Percentiles rank a stretch among this genome's conserved stretches.
Conservation (phyloP, 352 stramenopile genomes). For the Aphanomyces stellatus region DNA sequence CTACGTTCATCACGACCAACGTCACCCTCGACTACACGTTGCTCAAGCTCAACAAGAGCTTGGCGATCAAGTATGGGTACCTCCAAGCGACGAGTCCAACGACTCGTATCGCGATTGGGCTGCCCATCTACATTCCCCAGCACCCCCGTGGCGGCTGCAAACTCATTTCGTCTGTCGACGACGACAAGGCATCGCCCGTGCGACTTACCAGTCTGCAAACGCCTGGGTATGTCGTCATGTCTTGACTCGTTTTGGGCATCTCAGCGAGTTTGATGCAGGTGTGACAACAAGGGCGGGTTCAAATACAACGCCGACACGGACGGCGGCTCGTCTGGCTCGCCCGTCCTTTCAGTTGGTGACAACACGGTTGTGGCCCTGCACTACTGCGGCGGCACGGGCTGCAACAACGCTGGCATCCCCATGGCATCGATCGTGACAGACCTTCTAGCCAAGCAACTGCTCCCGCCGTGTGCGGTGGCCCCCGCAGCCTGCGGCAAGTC, state of each 20-base stretch:
- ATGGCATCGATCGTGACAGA: conserved; percentile 37
- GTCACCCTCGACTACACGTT: conserved; percentile 51
- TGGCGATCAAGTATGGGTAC: conserved; percentile 46
- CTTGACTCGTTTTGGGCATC: too few relatives aligned
- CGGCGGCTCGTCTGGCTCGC: conserved; percentile 48
- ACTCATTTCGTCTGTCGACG: conserved; percentile 39
- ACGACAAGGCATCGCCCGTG: conserved; percentile 23
- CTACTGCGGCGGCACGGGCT: conserved; percentile 46
- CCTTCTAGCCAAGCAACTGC: conserved; percentile 22
- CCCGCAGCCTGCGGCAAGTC: conserved; percentile 31
- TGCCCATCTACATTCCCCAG: conserved; percentile 49
- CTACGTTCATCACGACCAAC: conserved; percentile 39
- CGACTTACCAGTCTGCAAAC: background rate
- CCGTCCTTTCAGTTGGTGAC: conserved; percentile 39
- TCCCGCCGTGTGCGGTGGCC: conserved; percentile 32
- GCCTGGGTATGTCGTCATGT: background rate
- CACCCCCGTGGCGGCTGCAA: conserved; percentile 42
- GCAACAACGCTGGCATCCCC: conserved; percentile 48
- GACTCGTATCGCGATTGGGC: conserved; percentile 23
- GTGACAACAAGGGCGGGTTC: conserved; percentile 28
- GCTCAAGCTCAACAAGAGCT: conserved; percentile 33
- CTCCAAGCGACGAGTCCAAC: conserved; percentile 41
- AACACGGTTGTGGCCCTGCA: conserved; percentile 60
- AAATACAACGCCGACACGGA: conserved; percentile 62
- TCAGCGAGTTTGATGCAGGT: too few relatives aligned